Evolutionary conservation across 1,139 yeast genomes (phyloP).

Genomic region (Candida frijolesensis): DNA sequence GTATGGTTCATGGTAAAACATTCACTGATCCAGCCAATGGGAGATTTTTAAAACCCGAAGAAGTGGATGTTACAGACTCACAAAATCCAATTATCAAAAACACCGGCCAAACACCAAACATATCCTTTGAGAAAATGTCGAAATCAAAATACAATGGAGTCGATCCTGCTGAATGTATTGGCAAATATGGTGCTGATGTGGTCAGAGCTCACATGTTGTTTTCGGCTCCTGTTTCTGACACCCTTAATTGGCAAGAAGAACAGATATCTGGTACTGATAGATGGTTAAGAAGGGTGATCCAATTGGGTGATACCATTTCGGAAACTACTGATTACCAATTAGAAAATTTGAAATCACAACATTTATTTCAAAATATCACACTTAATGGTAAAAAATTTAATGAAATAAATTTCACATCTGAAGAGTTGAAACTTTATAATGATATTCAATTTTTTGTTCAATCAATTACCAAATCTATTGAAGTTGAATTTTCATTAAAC

Average conservation of each 20-base stretch:
- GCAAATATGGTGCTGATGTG: constrained; percentile 89
- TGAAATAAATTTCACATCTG: constrained; percentile 30
- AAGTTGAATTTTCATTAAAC: constrained; percentile 64
- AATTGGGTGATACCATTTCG: constrained; percentile 31
- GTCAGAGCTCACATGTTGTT: constrained; percentile 92
- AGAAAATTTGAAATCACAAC: not conserved
- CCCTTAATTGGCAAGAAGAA: constrained; percentile 85
- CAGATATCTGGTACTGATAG: constrained; percentile 86
- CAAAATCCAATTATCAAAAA: constrained; percentile 47
- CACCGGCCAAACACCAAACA: constrained; percentile 53
- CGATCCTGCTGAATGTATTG: constrained; percentile 79
- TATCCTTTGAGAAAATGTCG: constrained; percentile 90
- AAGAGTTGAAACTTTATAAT: constrained; percentile 61
- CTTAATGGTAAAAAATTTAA: constrained; percentile 23
- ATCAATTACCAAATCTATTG: constrained; percentile 61
- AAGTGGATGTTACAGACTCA: constrained; percentile 45
- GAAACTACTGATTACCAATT: not conserved
- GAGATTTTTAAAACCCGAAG: constrained; percentile 75
- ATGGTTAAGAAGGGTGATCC: constrained; percentile 71
- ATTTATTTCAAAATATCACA: constrained; percentile 17
- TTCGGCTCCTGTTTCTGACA: constrained; percentile 86
- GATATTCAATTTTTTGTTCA: constrained; percentile 51
- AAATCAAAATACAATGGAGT: constrained; percentile 94
- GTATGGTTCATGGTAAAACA: constrained; percentile 97
- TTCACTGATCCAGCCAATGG: constrained; percentile 72